Evolutionary conservation across 169 alveolate species (phyloP), one percentile per base, ranked within the genome.

Genomic region (Eimeria brunetti): DNA sequence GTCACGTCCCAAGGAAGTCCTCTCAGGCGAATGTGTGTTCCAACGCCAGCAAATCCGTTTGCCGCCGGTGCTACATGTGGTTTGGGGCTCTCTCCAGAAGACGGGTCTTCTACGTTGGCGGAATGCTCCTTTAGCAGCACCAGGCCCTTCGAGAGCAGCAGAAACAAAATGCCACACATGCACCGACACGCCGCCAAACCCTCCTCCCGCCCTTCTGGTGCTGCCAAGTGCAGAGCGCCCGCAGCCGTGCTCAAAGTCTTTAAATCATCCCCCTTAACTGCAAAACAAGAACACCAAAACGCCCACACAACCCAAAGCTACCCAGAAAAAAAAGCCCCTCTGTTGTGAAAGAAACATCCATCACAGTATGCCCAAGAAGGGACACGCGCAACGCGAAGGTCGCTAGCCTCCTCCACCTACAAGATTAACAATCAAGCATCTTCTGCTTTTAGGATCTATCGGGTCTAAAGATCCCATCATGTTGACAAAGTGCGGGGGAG

Each of bases 1-100:
- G 83, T 94, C 20, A 94, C 95, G 36, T 95, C 91, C 96, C 96
- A 96, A 2, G 97, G 97, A 24, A 96, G 96, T 36, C 97, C 97
- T 73, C 97, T 89, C 24, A 96, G 85, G 58, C 96, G 95, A 27
- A 96, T 73, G 33, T 67, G 88, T 51, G 94, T 71, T 30, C 88
- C 86, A 71, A 67, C 86, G 53, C 71, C 73, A 71, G 73, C 33
- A 53, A 38, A 24, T n/a, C 85, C 94, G 60, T 67, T 71, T 7
- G 71, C 85, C 44, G 94, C 94, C 30, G 88, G 51, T 20, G 49
- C 76, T 53, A 46, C 44, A 16, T 33, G 56, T 5, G 64, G 67
- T 12, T 86, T 86, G 83, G 38, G 49, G 83, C 83, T 14, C 67
- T 60, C 62, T 44, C 51, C 64, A 41, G 91, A 14, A 8, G 83